Base-by-base conservation (phyloP, 2,329 filamentous ascomycete species). In the Penicillium concentricum region DNA sequence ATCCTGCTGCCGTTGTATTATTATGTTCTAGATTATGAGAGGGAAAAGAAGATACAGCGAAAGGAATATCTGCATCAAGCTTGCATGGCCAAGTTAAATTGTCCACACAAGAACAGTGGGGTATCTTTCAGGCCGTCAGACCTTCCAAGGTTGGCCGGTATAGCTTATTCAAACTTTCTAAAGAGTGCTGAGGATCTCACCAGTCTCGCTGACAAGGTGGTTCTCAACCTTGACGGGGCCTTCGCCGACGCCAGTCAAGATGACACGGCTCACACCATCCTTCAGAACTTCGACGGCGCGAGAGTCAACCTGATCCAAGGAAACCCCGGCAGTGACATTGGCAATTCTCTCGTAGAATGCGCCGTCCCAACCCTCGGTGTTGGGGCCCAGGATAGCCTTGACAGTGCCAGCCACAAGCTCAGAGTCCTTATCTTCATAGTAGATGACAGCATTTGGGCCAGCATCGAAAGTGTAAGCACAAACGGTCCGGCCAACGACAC, bases 391-490 rank as follows among this genome's bases (percentile, higher is more conserved):
- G 18, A 89, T 80, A 38, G 79, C 78, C 78, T 90, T 89, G 76
- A 99, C 89, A 0, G 87, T 84, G 9, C 92, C 92, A 0, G 92
- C 85, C 4, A 97, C 87, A 3, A 82, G 76, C 41, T 83, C 82
- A 61, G 87, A 83, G 65, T 96, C 84, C 79, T 92, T 82, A 71
- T 92, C 89, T 39, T 92, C 84, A 72, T 96, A 97, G 81, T 99
- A 99, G 49, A 99, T 86, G 49, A 99, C 95, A 39, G 92, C 92
- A 77, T 99, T 99, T 53, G 94, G 94, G 51, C 94, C 94, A 0
- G 94, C 94, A 72, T 99, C 94, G 69, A 97, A 99, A 0, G 94
- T 99, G 76, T 99, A 99, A 4, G 94, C 94, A 4, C 91, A 92
- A 18, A 97, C 83, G 0, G 84, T 87, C 77, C 86, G 88, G 52